Evolutionary conservation across 148 eudicot genomes (phyloP).

Genomic region (Vaccinium vitisidaea): DNA sequence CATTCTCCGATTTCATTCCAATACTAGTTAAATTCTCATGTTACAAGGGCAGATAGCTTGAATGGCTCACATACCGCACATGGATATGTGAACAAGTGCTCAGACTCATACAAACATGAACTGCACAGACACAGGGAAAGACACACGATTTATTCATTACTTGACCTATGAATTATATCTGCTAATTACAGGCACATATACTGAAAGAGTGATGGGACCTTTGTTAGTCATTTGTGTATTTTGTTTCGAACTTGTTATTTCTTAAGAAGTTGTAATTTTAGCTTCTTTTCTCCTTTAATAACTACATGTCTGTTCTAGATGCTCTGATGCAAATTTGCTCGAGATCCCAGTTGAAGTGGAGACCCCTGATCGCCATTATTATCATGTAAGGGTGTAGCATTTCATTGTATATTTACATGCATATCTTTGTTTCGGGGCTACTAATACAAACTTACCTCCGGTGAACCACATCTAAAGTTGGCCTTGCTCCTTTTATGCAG

Average conservation of each 20-base stretch:
- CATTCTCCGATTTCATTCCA: neutral
- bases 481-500: slow-evolving; percentile 30
- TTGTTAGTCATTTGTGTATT: too few species aligned
- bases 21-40: neutral
- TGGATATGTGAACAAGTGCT: neutral
- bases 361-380: slow-evolving; percentile 71
- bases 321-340: slow-evolving; percentile 53
- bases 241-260: neutral
- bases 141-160: neutral
- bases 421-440: slow-evolving; percentile 3
- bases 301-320: slow-evolving; percentile 32
- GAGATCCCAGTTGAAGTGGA: slow-evolving; percentile 69
- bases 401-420: neutral
- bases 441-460: neutral
- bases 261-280: neutral
- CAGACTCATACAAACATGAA: neutral
- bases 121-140: neutral
- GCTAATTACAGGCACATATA: neutral
- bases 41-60: neutral
- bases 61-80: neutral
- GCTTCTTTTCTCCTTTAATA: neutral
- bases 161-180: neutral
- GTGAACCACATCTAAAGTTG: neutral
- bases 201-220: neutral
- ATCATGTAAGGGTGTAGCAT: slow-evolving; percentile 44